Conservation (phyloP, 2,329 filamentous ascomycete genomes). For the Arthrobotrys iridis region DNA sequence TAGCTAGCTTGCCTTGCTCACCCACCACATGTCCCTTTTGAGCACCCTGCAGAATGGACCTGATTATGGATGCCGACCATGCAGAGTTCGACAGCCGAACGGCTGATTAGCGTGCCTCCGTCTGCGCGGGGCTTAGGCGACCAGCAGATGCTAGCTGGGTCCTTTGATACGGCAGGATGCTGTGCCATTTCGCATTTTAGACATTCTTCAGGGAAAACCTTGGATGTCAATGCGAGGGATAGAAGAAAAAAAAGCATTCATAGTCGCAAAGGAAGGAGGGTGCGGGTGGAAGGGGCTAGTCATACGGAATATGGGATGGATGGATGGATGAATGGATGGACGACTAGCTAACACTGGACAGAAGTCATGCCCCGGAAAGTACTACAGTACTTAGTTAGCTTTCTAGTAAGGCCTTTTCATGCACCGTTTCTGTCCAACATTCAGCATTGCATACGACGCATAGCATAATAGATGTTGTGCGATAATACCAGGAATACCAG, state of each 20-base stretch:
- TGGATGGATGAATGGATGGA: slow-evolving; percentile 24
- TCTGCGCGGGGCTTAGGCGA: slow-evolving; percentile 53
- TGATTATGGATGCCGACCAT: slow-evolving; percentile 38
- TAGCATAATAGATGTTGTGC: neutral
- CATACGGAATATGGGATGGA: slow-evolving; percentile 15
- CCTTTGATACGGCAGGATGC: slow-evolving; percentile 17
- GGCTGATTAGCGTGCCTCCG: slow-evolving; percentile 50
- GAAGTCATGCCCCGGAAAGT: slow-evolving; percentile 5
- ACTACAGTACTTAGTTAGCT: too few species aligned
- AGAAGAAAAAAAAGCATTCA: neutral
- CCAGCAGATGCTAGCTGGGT: slow-evolving; percentile 17
- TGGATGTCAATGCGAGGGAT: slow-evolving; percentile 7
- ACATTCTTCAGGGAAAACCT: slow-evolving; percentile 9
- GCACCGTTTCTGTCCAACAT: too few species aligned
- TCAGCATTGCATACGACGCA: neutral
- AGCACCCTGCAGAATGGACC: slow-evolving; percentile 19
- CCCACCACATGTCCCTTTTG: slow-evolving; percentile 9
- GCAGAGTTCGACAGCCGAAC: slow-evolving; percentile 40
- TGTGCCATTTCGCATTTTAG: slow-evolving; percentile 5
- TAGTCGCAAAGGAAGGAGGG: neutral
- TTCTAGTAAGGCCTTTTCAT: neutral
- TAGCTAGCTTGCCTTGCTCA: slow-evolving; percentile 1
- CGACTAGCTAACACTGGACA: slow-evolving; percentile 6
- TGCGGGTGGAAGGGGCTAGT: slow-evolving; percentile 1
- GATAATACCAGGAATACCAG: slow-evolving; percentile 7